Base-by-base conservation (phyloP, 495 filamentous ascomycete species). In the Annulohypoxylon maeteangense region DNA sequence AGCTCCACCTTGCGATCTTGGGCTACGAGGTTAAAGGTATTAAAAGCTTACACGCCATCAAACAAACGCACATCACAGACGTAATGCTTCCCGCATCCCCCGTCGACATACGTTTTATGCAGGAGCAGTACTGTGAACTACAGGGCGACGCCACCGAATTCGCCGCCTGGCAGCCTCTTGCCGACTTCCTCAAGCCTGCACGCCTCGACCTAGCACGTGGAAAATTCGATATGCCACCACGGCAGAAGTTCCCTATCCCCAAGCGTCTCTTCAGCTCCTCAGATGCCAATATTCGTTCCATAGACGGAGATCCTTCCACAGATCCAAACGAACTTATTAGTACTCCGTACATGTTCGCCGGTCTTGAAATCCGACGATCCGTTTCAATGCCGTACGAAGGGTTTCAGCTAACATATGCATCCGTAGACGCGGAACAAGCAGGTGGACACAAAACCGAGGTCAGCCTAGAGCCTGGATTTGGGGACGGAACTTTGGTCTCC, bases 281-380 rank as follows among this genome's bases (percentile, higher is more conserved):
- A 2, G 18, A 32, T 20, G 5, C 4, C 7, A 16, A 20, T 12
- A 3, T 42, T 7, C 22, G 56, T 18, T 56, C 56, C 60, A n/a
- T 4, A 4, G n/a, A 25, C 29, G 8, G 25, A 5, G 16, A 14
- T 5, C 1, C 7, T 36, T 16, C 32, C 32, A 2, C 29, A 6
- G 45, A 61, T 6, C 56, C 25, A 0, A 65, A 74, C 27, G 67
- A 78, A 12, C 32, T 74, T 23, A 20, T 81, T 23, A 59, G 75
- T 22, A 70, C 84, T 8, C 64, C 79, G 36, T 87, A 88, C 78
- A 68, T 79, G 20, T 84, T 85, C 67, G 78, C 76, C 27, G 81
- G 81, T 2, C 60, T 85, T 6, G 85, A 88, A 53, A 68, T 83
- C 7, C 77, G 79, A 7, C 78, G 78, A 23, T 70, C 73, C 45